These are phyloP conservation scores for Cystobasidium ongulense DNA, from an alignment of 768 basidiomycete species.

Conservation along the genomic window DNA sequence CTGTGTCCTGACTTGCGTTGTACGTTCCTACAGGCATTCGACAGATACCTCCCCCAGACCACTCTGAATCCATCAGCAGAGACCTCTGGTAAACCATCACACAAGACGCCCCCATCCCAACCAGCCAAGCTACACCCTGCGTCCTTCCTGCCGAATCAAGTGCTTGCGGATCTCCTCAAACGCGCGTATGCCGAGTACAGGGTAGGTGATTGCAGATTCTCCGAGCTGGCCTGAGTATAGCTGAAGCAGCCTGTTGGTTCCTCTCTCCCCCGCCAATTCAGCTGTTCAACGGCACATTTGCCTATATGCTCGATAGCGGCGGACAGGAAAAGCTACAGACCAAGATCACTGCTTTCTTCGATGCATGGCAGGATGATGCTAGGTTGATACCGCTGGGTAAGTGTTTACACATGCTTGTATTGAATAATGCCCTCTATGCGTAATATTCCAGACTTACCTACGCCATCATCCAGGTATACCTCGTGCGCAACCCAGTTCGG, in stretches of 20 bases:
- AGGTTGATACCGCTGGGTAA: not conserved
- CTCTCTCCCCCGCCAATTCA: too few relatives aligned
- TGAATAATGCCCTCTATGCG: too few relatives aligned
- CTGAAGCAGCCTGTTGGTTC: not conserved
- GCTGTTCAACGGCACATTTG: not conserved
- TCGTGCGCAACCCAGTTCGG: not conserved
- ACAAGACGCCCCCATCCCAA: not conserved
- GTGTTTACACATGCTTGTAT: not conserved
- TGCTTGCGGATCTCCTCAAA: not conserved
- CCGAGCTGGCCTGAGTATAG: not conserved
- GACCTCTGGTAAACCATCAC: not conserved
- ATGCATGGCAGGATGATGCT: not conserved
- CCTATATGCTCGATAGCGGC: not conserved
- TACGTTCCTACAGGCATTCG: not conserved
- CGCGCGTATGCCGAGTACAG: not conserved
- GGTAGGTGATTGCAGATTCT: not conserved
- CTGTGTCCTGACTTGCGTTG: not conserved
- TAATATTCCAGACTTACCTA: too few relatives aligned
- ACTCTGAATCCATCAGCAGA: not conserved
- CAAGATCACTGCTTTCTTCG: not conserved
- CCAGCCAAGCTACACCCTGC: not conserved
- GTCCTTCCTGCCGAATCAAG: not conserved
- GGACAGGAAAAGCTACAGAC: not conserved
- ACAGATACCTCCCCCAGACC: not conserved
- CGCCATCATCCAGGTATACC: too few relatives aligned